A percentile compares a stretch with the other conserved stretches of the same genome.
phyloP scores from a whole-genome alignment of 2,329 filamentous ascomycete species.

The Talaromyces atroroseus region DNA sequence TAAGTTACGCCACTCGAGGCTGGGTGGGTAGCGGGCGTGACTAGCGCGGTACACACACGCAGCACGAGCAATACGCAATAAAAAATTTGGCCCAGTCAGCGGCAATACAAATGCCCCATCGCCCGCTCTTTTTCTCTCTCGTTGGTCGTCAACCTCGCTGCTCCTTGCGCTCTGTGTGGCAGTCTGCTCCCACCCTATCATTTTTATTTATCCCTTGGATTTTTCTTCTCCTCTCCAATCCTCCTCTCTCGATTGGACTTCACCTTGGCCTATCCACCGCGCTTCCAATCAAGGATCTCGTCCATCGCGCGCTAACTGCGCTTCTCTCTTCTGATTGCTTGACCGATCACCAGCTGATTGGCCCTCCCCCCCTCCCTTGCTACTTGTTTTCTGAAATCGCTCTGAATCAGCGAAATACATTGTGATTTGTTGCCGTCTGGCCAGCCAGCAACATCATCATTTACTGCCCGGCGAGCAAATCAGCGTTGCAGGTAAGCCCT shows the following conservation, averaged over 20 bases:
- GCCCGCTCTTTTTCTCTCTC: conserved; percentile 36
- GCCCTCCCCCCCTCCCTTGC: neutral
- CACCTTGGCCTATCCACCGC: conserved; percentile 20
- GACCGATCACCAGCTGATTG: neutral
- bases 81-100: conserved; percentile 12
- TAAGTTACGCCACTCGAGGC: neutral
- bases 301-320: conserved; percentile 4
- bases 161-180: neutral
- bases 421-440: conserved; percentile 11
- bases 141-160: conserved; percentile 30
- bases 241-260: conserved; percentile 13
- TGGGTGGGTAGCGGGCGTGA: neutral
- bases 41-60: neutral
- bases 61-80: neutral
- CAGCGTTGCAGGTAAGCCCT: conserved; percentile 22
- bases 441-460: neutral
- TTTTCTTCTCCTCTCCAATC: conserved; percentile 4
- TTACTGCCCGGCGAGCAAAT: conserved; percentile 17
- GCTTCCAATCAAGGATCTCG: conserved; percentile 17
- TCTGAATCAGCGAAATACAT: neutral
- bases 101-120: conserved; percentile 39
- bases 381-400: neutral
- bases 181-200: neutral
- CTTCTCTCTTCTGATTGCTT: neutral
- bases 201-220: conserved; percentile 5